Base-by-base conservation (phyloP, 441 rosid genomes). In the Adansonia rubrostipa region DNA sequence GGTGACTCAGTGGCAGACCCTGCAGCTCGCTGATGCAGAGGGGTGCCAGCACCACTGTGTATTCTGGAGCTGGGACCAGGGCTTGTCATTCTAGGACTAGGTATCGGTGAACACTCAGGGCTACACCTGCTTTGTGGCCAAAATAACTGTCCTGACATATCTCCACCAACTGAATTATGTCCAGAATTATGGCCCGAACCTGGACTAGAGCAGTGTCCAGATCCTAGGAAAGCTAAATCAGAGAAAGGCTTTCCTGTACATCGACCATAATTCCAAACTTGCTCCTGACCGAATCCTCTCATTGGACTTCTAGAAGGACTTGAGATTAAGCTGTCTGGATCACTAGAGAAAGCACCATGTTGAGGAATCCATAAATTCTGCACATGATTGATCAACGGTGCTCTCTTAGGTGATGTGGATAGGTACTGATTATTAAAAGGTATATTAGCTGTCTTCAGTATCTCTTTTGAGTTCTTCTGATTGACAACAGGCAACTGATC, bases 271-370 rank as follows among this genome's bases (percentile, higher is more conserved):
- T 90, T 91, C 67, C 89, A 73, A 79, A 84, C 85, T 78, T 89
- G 97, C 73, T 93, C 97, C 6, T 84, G 71, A 62, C 92, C 86
- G 82, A 85, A 90, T 5, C 88, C 89, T 80, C 97, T 89, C 84
- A 91, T 82, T 64, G 99, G 98, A 83, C 99, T 97, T 87, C 98
- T 90, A 13, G 98, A 93, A 82, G 99, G 99, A 89, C 99, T 97
- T 74, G 99, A 97, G 91, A 93, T 77, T 77, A 94, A 91, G 87
- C 98, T 94, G 78, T 97, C 98, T 33, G 97, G 94, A 79, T 98
- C 97, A 87, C 93, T 89, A 79, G 68, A 88, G 72, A 92, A 86
- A 48, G 86, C 89, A 75, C 90, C 89, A 8, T 84, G 87, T 70
- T 79, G 81, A 53, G 96, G 96, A 86, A 88, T 85, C 81, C 92